Evolutionary conservation across 192 early-diverging fungal species (phyloP).

Genomic region (Diversispora epigaea): DNA sequence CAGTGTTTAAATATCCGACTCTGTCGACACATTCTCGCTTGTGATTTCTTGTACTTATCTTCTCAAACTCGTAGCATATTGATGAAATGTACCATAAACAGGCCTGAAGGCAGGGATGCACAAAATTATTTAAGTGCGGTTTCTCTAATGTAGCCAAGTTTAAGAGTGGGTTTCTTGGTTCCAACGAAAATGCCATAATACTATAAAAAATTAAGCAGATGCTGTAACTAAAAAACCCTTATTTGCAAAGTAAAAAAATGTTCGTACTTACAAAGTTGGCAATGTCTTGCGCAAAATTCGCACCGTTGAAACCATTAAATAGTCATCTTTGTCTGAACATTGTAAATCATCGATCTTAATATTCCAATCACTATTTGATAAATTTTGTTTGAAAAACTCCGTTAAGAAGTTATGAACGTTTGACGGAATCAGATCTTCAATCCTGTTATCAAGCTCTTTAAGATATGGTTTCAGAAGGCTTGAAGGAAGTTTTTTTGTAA

Average conservation of each 20-base stretch:
- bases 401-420: slow-evolving; percentile 29
- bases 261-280: slow-evolving; percentile 27
- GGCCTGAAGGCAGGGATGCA: slow-evolving; percentile 28
- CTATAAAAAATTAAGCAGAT: slow-evolving; percentile 12
- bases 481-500: slow-evolving; percentile 3
- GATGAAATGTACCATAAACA: slow-evolving; percentile 28
- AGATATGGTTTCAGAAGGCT: slow-evolving; percentile 12
- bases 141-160: slow-evolving; percentile 28
- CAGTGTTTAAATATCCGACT: slow-evolving; percentile 20
- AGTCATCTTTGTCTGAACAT: slow-evolving; percentile 17
- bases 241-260: slow-evolving; percentile 1
- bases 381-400: slow-evolving; percentile 20
- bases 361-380: slow-evolving; percentile 17
- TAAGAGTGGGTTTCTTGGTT: slow-evolving; percentile 21
- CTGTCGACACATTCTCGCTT: slow-evolving; percentile 21
- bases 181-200: slow-evolving; percentile 28
- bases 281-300: slow-evolving; percentile 23
- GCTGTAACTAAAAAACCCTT: neutral
- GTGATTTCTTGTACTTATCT: slow-evolving; percentile 29
- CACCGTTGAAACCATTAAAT: slow-evolving; percentile 18
- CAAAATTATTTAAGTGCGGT: slow-evolving; percentile 29
- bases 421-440: slow-evolving; percentile 26
- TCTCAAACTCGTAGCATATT: slow-evolving; percentile 24
- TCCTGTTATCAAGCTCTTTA: slow-evolving; percentile 26
- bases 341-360: slow-evolving; percentile 30